phyloP scores from a whole-genome alignment of 148 eudicot species.

The Pharnaceum exiguum region DNA sequence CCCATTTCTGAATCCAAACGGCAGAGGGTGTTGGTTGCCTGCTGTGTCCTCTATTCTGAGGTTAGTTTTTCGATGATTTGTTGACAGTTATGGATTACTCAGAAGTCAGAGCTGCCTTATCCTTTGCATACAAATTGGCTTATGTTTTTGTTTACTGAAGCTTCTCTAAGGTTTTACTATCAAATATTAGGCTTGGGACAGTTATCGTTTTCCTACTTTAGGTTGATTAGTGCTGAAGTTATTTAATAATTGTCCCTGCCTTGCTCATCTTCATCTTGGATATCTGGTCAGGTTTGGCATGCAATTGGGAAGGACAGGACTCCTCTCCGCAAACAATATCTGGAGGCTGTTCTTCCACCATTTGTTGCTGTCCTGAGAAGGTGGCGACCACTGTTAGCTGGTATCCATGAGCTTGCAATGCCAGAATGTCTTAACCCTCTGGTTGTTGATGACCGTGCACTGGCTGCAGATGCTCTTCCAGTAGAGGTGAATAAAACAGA shows the following conservation, averaged over 20 bases:
- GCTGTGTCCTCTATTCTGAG: slow-evolving; percentile 91
- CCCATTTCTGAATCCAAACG: slow-evolving; percentile 91
- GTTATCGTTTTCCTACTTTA: too few relatives aligned
- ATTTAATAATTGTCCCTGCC: too few relatives aligned
- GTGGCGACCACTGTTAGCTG: slow-evolving; percentile 96
- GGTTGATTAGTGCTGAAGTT: too few relatives aligned
- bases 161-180: too few relatives aligned
- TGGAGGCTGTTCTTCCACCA: slow-evolving; percentile 89
- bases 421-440: slow-evolving; percentile 88
- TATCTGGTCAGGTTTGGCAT: slow-evolving; percentile 78
- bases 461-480: slow-evolving; percentile 91
- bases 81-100: slow-evolving; percentile 4
- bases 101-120: too few relatives aligned
- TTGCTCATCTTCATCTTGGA: neutral
- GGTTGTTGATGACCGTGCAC: slow-evolving; percentile 77
- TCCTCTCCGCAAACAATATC: slow-evolving; percentile 84
- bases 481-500: slow-evolving; percentile 59
- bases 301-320: slow-evolving; percentile 69
- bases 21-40: slow-evolving; percentile 95
- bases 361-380: slow-evolving; percentile 87
- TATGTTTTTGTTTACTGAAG: too few relatives aligned
- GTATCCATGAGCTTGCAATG: slow-evolving; percentile 92
- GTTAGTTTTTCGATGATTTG: slow-evolving; percentile 34
- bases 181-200: too few relatives aligned
- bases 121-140: too few relatives aligned